A percentile compares a stretch with the other conserved stretches of the same genome.
These are phyloP conservation scores for Bifiguratus adelaidae DNA, from an alignment of 192 early-diverging fungal species.

Conservation along the genomic window DNA sequence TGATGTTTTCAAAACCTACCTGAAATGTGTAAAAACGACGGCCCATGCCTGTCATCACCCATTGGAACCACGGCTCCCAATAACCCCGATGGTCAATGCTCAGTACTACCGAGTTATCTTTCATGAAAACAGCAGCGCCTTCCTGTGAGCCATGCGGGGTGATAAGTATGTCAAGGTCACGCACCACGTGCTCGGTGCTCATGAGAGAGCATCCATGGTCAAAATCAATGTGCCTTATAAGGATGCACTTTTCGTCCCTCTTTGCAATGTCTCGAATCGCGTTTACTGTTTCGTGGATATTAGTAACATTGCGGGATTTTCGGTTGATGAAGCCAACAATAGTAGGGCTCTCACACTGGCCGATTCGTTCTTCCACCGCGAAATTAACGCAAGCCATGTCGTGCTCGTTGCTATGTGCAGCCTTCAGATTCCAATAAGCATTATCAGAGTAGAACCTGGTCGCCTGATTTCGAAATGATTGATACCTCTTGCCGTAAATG, in stretches of 20 bases:
- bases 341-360: no score
- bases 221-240: no score
- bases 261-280: no score
- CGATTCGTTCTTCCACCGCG: neutral
- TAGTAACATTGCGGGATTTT: no score
- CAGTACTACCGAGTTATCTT: constrained; percentile 4
- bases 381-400: neutral
- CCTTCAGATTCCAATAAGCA: neutral
- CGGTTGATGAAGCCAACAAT: neutral
- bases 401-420: neutral
- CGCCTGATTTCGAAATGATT: neutral
- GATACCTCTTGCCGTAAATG: neutral
- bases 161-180: constrained; percentile 11
- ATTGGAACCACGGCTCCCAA: constrained; percentile 18
- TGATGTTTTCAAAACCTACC: neutral
- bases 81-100: constrained; percentile 13
- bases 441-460: neutral
- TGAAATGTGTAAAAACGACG: constrained; percentile 13
- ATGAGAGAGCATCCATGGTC: constrained; percentile 2
- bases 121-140: constrained; percentile 20
- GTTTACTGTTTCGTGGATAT: no score
- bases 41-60: constrained; percentile 11
- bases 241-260: no score
- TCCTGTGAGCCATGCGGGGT: constrained; percentile 9
- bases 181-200: constrained; percentile 8